phyloP scores from a whole-genome alignment of 1,284 basidiomycete genomes.

The Ustilago loliicola region DNA sequence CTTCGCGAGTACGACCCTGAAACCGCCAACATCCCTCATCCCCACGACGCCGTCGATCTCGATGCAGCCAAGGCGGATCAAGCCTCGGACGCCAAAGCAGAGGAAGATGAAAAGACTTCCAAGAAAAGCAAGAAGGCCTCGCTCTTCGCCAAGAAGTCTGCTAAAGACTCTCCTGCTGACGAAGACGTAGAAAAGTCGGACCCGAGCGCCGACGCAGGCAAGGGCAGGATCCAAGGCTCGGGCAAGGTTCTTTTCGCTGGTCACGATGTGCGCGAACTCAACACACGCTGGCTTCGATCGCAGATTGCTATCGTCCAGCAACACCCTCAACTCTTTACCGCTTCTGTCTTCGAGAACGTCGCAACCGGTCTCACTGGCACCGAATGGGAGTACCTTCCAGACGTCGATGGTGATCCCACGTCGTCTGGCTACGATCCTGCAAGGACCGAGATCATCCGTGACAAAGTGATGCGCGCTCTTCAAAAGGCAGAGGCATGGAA shows the following conservation, averaged over 20 bases:
- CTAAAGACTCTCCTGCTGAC: slow-evolving; percentile 8
- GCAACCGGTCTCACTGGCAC: slow-evolving; percentile 64
- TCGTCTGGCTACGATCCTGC: slow-evolving; percentile 22
- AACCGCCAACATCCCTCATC: slow-evolving; percentile 57
- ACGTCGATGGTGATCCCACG: slow-evolving; percentile 36
- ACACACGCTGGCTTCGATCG: slow-evolving; percentile 71
- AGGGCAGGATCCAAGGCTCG: slow-evolving; percentile 42
- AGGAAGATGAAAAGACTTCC: background rate
- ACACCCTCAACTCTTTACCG: slow-evolving; percentile 70
- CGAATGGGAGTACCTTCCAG: slow-evolving; percentile 51
- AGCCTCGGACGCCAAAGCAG: slow-evolving; percentile 1
- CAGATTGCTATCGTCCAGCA: slow-evolving; percentile 72
- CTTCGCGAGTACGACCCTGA: slow-evolving; percentile 72
- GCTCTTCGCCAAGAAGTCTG: slow-evolving; percentile 18
- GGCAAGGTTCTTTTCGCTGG: slow-evolving; percentile 67
- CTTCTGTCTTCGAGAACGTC: slow-evolving; percentile 67
- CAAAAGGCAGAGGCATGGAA: slow-evolving; percentile 71
- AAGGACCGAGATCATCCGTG: slow-evolving; percentile 57
- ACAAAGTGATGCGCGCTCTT: slow-evolving; percentile 66
- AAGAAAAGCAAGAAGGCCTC: slow-evolving; percentile 20
- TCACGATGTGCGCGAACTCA: slow-evolving; percentile 69
- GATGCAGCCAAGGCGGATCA: slow-evolving; percentile 18
- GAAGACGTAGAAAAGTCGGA: slow-evolving; percentile 33
- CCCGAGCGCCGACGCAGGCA: slow-evolving; percentile 20
- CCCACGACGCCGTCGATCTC: slow-evolving; percentile 37